Evolutionary conservation across 2,329 filamentous ascomycete species (phyloP).

Genomic region (Phoma sp.): DNA sequence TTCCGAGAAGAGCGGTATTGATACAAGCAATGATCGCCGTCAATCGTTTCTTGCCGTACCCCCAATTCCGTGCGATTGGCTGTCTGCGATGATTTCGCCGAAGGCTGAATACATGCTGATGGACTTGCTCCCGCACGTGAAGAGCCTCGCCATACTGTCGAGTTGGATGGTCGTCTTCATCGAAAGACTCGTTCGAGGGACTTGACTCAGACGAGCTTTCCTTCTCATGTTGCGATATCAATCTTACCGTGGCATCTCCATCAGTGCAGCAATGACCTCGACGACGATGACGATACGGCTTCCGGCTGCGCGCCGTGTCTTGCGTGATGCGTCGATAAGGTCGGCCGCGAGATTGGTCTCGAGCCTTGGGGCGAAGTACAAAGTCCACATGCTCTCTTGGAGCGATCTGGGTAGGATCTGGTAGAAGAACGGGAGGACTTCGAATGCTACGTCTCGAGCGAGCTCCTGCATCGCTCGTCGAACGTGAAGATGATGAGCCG

Average conservation of each 20-base stretch:
- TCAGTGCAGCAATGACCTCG: conserved; percentile 2
- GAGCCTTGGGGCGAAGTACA: conserved; percentile 35
- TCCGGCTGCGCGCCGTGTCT: conserved; percentile 3
- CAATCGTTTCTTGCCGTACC: conserved; percentile 69
- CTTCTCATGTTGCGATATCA: conserved; percentile 6
- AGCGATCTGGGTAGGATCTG: conserved; percentile 27
- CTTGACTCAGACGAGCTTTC: conserved; percentile 22
- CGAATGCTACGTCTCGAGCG: conserved; percentile 23
- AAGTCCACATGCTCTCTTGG: conserved; percentile 41
- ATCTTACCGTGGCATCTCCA: conserved; percentile 12
- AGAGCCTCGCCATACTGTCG: conserved; percentile 29
- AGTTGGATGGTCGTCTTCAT: conserved; percentile 24
- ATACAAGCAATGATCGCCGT: conserved; percentile 73
- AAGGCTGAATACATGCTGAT: conserved; percentile 51
- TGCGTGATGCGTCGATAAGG: conserved; percentile 20
- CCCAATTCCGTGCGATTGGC: conserved; percentile 77
- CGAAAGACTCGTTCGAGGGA: conserved; percentile 25
- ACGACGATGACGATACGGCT: conserved; percentile 21
- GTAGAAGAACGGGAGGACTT: conserved; percentile 35
- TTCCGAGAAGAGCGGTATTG: conserved; percentile 74
- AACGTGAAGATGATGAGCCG: conserved; percentile 22
- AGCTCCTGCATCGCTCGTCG: conserved; percentile 7
- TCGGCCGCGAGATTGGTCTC: conserved; percentile 37
- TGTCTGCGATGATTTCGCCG: conserved; percentile 62
- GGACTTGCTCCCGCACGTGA: conserved; percentile 30